These are phyloP conservation scores for Colletotrichum scovillei DNA, from an alignment of 2,329 filamentous ascomycete species.

Conservation along the genomic window DNA sequence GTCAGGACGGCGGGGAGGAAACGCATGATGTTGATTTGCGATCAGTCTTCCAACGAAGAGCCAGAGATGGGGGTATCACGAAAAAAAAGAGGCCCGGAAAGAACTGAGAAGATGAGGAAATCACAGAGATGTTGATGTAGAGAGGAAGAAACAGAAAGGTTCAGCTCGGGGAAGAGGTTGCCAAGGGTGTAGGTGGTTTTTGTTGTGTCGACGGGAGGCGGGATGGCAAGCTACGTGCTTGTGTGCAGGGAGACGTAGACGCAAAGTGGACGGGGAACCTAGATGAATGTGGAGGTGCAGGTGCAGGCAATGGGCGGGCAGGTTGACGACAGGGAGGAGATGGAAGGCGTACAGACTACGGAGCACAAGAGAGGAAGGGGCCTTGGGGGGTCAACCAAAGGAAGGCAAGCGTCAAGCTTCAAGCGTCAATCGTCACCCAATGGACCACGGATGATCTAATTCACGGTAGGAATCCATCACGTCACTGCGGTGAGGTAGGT, in stretches of 20 bases:
- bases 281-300: neutral
- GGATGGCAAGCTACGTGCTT: neutral
- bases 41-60: slow-evolving; percentile 34
- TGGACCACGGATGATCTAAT: slow-evolving; percentile 16
- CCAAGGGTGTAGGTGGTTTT: slow-evolving; percentile 30
- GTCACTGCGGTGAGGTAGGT: slow-evolving; percentile 27
- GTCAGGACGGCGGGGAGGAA: slow-evolving; percentile 77
- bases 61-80: slow-evolving; percentile 27
- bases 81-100: slow-evolving; percentile 8
- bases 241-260: neutral
- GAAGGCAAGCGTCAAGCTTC: neutral
- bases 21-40: slow-evolving; percentile 72
- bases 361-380: neutral
- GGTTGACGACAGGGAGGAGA: slow-evolving; percentile 30
- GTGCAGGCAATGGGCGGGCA: slow-evolving; percentile 1
- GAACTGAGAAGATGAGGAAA: slow-evolving; percentile 37
- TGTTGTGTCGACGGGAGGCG: slow-evolving; percentile 35
- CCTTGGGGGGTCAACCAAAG: neutral
- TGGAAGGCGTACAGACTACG: neutral
- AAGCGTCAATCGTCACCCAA: slow-evolving; percentile 11
- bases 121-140: slow-evolving; percentile 22
- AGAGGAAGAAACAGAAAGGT: slow-evolving; percentile 9
- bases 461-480: slow-evolving; percentile 37
- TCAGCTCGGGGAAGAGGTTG: slow-evolving; percentile 6
- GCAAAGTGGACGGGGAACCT: neutral